Conservation (phyloP, 1,139 yeast species). For the Saccharomycopsis hybrid region DNA sequence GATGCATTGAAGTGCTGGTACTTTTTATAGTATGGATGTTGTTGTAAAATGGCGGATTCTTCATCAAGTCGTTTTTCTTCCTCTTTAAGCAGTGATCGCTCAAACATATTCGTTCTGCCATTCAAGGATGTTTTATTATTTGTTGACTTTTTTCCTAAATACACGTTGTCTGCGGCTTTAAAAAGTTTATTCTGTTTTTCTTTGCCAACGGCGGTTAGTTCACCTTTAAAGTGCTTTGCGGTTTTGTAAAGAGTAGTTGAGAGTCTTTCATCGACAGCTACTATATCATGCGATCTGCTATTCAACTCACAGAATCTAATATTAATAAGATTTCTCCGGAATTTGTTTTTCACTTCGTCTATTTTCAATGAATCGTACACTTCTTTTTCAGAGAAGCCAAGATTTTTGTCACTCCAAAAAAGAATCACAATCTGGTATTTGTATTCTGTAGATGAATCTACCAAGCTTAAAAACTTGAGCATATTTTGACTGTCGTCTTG, state of each 20-base stretch:
- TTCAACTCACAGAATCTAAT: slow-evolving; percentile 14
- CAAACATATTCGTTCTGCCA: not conserved
- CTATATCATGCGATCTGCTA: not conserved
- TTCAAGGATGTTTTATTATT: not conserved
- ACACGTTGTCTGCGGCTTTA: not conserved
- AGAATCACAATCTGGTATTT: slow-evolving; percentile 17
- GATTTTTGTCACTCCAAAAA: slow-evolving; percentile 10
- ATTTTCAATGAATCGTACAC: slow-evolving; percentile 13
- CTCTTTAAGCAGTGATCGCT: not conserved
- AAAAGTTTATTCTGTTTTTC: not conserved
- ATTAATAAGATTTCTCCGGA: slow-evolving; percentile 9
- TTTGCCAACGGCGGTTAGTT: not conserved
- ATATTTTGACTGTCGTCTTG: slow-evolving; percentile 9
- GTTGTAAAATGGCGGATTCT: slow-evolving; percentile 5
- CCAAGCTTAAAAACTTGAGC: not conserved
- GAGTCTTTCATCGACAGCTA: not conserved
- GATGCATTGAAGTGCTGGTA: slow-evolving; percentile 8
- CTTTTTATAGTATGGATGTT: slow-evolving; percentile 19
- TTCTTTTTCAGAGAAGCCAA: slow-evolving; percentile 8
- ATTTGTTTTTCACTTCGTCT: slow-evolving; percentile 9
- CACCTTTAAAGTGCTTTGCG: slow-evolving; percentile 17
- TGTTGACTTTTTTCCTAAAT: not conserved
- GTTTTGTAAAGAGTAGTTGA: slow-evolving; percentile 4
- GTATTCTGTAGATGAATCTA: slow-evolving; percentile 7
- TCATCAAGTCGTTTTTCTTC: not conserved